Conservation (phyloP, 371 early-diverging fungal species). For the Apophysomyces ossiformis region DNA sequence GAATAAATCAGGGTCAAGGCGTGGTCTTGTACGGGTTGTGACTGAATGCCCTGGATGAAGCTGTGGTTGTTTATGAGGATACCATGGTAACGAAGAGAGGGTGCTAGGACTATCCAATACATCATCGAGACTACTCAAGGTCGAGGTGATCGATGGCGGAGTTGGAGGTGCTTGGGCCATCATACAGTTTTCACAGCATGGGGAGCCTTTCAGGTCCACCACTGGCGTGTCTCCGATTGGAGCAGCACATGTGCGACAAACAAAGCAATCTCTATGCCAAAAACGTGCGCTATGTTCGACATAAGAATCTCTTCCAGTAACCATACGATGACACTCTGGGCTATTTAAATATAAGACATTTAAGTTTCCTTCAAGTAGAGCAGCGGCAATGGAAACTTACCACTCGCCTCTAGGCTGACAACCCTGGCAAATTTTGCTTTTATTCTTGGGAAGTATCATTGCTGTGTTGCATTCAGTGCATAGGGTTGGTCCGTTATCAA, state of each 20-base stretch:
- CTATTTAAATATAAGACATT: slow-evolving; percentile 22
- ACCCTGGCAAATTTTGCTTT: background rate
- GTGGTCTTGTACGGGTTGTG: slow-evolving; percentile 4
- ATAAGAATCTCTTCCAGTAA: slow-evolving; percentile 45
- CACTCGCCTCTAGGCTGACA: slow-evolving; percentile 29
- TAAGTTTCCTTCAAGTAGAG: too few relatives aligned
- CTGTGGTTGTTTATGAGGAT: background rate
- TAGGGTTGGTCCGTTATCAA: slow-evolving; percentile 11
- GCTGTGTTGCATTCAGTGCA: slow-evolving; percentile 28
- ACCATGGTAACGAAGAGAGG: background rate
- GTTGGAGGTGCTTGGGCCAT: slow-evolving; percentile 41
- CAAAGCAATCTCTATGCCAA: slow-evolving; percentile 62
- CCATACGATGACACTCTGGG: slow-evolving; percentile 44
- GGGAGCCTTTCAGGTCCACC: slow-evolving; percentile 61
- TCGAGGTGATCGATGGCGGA: slow-evolving; percentile 8
- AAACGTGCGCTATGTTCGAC: slow-evolving; percentile 46
- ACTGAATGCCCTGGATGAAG: background rate
- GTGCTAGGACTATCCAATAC: background rate
- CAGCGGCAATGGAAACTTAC: slow-evolving; percentile 17
- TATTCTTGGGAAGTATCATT: background rate
- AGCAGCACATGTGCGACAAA: slow-evolving; percentile 42
- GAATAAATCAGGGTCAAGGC: slow-evolving; percentile 20
- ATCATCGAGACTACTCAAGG: background rate
- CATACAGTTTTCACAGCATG: slow-evolving; percentile 72
- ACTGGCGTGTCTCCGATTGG: slow-evolving; percentile 50